These are phyloP conservation scores for Melanomma pulvis-pyrius DNA, from an alignment of 495 filamentous ascomycete genomes.

Conservation along the genomic window DNA sequence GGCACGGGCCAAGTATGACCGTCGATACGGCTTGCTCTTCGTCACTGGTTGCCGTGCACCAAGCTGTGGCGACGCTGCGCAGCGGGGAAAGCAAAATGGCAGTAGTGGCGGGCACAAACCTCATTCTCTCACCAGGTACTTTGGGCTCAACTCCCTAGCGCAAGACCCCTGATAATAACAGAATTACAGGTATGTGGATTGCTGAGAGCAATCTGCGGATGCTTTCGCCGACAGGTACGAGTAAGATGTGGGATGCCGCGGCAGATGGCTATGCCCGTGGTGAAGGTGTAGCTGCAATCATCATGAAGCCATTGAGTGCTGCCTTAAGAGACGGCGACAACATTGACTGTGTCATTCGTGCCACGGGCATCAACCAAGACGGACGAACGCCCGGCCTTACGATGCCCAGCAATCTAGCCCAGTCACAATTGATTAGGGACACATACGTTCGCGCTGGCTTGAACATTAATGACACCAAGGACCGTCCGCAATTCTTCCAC, in stretches of 20 bases:
- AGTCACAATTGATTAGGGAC: slow-evolving; percentile 1
- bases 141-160: background rate
- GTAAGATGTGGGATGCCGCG: slow-evolving; percentile 49
- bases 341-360: slow-evolving; percentile 20
- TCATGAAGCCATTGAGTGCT: slow-evolving; percentile 45
- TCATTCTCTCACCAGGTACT: slow-evolving; percentile 5
- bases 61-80: slow-evolving; percentile 5
- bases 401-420: slow-evolving; percentile 11
- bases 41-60: slow-evolving; percentile 23
- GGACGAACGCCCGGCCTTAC: slow-evolving; percentile 12
- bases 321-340: slow-evolving; percentile 23
- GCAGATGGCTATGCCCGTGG: slow-evolving; percentile 55
- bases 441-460: slow-evolving; percentile 19
- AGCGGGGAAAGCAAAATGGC: slow-evolving; percentile 2
- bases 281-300: slow-evolving; percentile 49
- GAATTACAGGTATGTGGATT: slow-evolving; percentile 1
- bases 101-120: background rate
- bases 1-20: slow-evolving; percentile 23
- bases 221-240: slow-evolving; percentile 16
- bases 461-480: background rate
- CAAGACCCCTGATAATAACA: background rate
- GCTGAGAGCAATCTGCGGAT: slow-evolving; percentile 21
- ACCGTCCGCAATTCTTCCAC: slow-evolving; percentile 29
- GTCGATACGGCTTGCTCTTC: slow-evolving; percentile 35
- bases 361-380: slow-evolving; percentile 21